These are phyloP conservation scores for Cryptomeria japonica DNA, from an alignment of 75 land plant species.

Conservation along the genomic window DNA sequence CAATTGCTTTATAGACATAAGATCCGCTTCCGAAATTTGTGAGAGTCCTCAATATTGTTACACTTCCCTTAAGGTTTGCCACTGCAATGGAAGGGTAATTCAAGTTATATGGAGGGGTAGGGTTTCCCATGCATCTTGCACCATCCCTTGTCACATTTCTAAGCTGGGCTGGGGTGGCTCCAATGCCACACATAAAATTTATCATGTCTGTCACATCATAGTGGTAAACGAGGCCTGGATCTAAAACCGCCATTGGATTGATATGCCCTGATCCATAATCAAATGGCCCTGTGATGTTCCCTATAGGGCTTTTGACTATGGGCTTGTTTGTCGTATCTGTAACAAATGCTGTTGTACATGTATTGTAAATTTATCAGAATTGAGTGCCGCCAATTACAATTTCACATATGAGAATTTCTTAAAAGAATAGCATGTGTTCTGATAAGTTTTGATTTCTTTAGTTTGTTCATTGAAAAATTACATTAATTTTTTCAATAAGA, in stretches of 20 bases:
- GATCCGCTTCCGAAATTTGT: constrained; percentile 47
- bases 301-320: too few relatives aligned
- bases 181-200: constrained; percentile 46
- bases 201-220: constrained; percentile 31
- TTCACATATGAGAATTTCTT: too few relatives aligned
- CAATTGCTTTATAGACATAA: constrained; percentile 27
- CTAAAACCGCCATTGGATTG: background rate
- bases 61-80: constrained; percentile 27
- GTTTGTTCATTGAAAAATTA: too few relatives aligned
- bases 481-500: too few relatives aligned
- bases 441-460: too few relatives aligned
- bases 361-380: too few relatives aligned
- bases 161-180: constrained; percentile 39
- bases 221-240: constrained; percentile 59
- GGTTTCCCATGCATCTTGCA: constrained; percentile 12
- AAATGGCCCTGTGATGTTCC: constrained; percentile 10
- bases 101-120: constrained; percentile 32
- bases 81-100: constrained; percentile 70
- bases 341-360: too few relatives aligned
- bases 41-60: constrained; percentile 42
- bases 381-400: too few relatives aligned
- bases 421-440: too few relatives aligned
- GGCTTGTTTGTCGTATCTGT: too few relatives aligned
- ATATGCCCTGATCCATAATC: constrained; percentile 55
- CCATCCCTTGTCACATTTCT: constrained; percentile 33